Evolutionary conservation across 768 basidiomycete species (phyloP).

Genomic region (Mycena sanguinolenta): DNA sequence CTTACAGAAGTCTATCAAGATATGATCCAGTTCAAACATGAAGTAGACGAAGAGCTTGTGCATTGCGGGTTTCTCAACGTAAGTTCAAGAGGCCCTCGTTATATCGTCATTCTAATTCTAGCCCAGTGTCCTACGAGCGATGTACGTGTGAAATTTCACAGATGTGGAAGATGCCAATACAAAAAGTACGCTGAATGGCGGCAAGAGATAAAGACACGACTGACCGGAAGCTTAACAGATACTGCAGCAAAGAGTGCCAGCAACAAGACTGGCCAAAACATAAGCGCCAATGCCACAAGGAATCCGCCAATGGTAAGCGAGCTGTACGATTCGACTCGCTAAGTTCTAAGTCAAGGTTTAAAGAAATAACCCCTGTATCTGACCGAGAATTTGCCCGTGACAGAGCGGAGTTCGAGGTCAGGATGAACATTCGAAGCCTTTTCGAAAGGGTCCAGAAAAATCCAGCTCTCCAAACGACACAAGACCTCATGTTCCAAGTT

Average conservation of each 20-base stretch:
- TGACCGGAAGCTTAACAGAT: conserved; percentile 10
- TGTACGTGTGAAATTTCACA: conserved; percentile 18
- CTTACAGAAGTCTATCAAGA: conserved; percentile 10
- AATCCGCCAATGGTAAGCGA: conserved; percentile 10
- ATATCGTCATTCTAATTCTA: not conserved
- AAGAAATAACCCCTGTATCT: conserved; percentile 27
- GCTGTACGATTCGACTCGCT: too few species aligned
- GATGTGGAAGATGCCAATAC: conserved; percentile 26
- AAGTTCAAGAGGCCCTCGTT: not conserved
- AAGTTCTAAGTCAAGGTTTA: not conserved
- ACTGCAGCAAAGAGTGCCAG: conserved; percentile 31
- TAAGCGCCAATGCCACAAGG: conserved; percentile 17
- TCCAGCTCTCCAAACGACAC: conserved; percentile 13
- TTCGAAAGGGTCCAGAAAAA: conserved; percentile 24
- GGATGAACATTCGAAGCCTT: conserved; percentile 13
- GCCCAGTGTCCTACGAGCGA: conserved; percentile 18
- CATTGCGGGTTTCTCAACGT: conserved; percentile 15
- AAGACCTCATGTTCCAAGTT: conserved; percentile 23
- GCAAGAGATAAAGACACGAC: not conserved
- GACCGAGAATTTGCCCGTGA: conserved; percentile 29
- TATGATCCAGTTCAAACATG: conserved; percentile 10
- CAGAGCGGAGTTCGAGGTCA: conserved; percentile 18
- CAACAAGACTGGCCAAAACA: conserved; percentile 26
- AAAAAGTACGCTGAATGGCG: not conserved
- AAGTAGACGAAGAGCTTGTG: not conserved